Evolutionary conservation across 176 grass and related monocot species (phyloP).

Genomic region (maize (Zea mays)): Zm-B73-REFERENCE-NAM-5.0 NC_050096.1:260876501-260877000

Average conservation of each 20-base stretch:
- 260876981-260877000: not conserved
- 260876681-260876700: conserved; percentile 27
- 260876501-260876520: no score
- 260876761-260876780: conserved; percentile 3
- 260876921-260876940: not conserved
- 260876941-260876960: not conserved
- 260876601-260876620: not conserved
- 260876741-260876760: conserved; percentile 17
- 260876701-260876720: not conserved
- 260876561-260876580: no score
- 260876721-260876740: not conserved
- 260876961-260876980: conserved; percentile 1
- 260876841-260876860: not conserved
- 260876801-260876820: not conserved
- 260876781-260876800: not conserved
- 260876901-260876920: not conserved
- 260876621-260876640: no score
- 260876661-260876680: not conserved
- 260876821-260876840: not conserved
- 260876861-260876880: not conserved
- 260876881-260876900: not conserved
- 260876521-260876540: no score
- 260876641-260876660: not conserved
- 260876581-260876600: not conserved
- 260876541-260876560: no score